Conservation (phyloP, 2,329 filamentous ascomycete genomes). For the Neofusicoccum sp. region DNA sequence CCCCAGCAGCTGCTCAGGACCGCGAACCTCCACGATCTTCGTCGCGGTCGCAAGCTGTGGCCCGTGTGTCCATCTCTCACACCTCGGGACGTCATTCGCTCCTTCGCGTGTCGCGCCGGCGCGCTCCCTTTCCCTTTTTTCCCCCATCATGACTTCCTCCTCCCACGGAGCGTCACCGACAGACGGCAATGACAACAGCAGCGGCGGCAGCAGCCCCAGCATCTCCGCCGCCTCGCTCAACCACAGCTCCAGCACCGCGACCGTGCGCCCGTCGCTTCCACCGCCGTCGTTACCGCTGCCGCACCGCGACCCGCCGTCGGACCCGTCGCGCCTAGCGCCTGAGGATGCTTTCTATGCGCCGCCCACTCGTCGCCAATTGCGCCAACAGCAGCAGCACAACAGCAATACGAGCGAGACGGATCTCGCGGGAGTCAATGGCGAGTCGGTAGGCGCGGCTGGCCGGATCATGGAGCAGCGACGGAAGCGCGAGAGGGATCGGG, state of each 20-base stretch:
- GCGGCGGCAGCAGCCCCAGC: too few relatives aligned
- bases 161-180: too few relatives aligned
- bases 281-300: neutral
- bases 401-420: slow-evolving; percentile 15
- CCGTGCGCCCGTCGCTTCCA: neutral
- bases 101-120: too few relatives aligned
- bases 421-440: neutral
- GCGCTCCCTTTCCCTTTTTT: too few relatives aligned
- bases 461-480: slow-evolving; percentile 34
- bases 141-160: too few relatives aligned
- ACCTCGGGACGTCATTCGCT: too few relatives aligned
- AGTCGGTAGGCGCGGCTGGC: slow-evolving; percentile 31
- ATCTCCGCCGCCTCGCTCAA: neutral
- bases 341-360: slow-evolving; percentile 70
- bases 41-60: too few relatives aligned
- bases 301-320: slow-evolving; percentile 9
- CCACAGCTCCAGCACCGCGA: slow-evolving; percentile 7
- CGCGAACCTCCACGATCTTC: too few relatives aligned
- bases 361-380: slow-evolving; percentile 32
- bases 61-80: too few relatives aligned
- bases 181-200: too few relatives aligned
- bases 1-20: too few relatives aligned
- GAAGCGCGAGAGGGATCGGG: slow-evolving; percentile 50
- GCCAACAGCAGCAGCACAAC: slow-evolving; percentile 34
- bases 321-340: slow-evolving; percentile 63